These are phyloP conservation scores for Trichoderma atroviride DNA, from an alignment of 2,329 filamentous ascomycete species.

Conservation along the genomic window DNA sequence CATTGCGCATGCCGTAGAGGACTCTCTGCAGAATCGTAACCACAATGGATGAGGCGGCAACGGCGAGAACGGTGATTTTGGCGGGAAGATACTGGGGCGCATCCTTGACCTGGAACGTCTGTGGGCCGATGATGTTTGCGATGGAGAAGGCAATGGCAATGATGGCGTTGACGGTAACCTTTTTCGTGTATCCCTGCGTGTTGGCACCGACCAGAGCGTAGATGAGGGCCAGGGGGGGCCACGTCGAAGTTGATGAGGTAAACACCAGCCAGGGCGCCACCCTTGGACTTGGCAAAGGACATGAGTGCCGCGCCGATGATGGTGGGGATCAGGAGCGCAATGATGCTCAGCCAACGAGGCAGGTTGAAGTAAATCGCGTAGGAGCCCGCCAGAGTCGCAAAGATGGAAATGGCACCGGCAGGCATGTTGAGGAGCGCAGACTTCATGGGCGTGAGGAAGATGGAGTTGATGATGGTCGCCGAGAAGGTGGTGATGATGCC, in stretches of 20 bases:
- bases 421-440: slow-evolving; percentile 53
- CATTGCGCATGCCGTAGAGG: slow-evolving; percentile 40
- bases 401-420: slow-evolving; percentile 35
- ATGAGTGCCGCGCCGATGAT: slow-evolving; percentile 35
- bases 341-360: slow-evolving; percentile 36
- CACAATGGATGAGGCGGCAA: slow-evolving; percentile 41
- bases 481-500: slow-evolving; percentile 41
- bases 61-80: slow-evolving; percentile 52
- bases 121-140: slow-evolving; percentile 46
- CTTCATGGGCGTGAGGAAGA: slow-evolving; percentile 38
- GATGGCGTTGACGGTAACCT: slow-evolving; percentile 47
- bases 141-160: slow-evolving; percentile 49
- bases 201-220: slow-evolving; percentile 55
- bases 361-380: slow-evolving; percentile 34
- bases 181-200: slow-evolving; percentile 51
- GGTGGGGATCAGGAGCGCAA: slow-evolving; percentile 33
- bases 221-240: slow-evolving; percentile 55
- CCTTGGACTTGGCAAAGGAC: slow-evolving; percentile 33
- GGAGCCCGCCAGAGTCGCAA: slow-evolving; percentile 33
- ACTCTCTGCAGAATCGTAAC: slow-evolving; percentile 40
- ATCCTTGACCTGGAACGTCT: slow-evolving; percentile 43
- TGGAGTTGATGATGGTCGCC: slow-evolving; percentile 40
- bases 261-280: slow-evolving; percentile 40
- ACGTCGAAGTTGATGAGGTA: slow-evolving; percentile 49
- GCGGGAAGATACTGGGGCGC: slow-evolving; percentile 54